Conservation (phyloP, 2,329 filamentous ascomycete species). For the Fusarium sp. region DNA sequence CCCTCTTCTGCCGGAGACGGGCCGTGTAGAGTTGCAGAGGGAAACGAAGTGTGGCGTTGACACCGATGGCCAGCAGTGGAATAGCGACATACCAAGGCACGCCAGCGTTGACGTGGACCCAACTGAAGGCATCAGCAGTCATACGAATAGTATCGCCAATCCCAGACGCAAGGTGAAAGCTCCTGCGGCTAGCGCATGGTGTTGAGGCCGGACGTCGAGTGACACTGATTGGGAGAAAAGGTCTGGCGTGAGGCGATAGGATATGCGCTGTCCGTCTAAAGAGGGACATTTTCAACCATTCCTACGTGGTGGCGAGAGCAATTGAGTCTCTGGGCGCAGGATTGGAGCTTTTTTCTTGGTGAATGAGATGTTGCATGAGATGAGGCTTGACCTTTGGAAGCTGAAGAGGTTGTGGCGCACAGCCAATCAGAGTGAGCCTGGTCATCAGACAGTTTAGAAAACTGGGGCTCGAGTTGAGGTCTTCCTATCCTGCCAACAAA, state of each 20-base stretch:
- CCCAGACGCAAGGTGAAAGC: constrained; percentile 48
- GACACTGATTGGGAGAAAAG: constrained; percentile 10
- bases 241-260: constrained; percentile 23
- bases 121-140: constrained; percentile 55
- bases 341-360: constrained; percentile 11
- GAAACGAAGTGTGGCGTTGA: constrained; percentile 56
- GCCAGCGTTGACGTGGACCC: constrained; percentile 53
- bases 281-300: constrained; percentile 35
- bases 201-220: constrained; percentile 13
- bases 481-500: background rate
- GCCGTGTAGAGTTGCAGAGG: constrained; percentile 56
- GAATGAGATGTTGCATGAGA: constrained; percentile 12
- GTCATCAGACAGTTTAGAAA: background rate
- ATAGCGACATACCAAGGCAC: constrained; percentile 64
- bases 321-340: constrained; percentile 10
- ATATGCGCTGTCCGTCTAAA: constrained; percentile 19
- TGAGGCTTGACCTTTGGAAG: constrained; percentile 16
- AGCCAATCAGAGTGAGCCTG: constrained; percentile 26
- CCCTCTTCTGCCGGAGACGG: constrained; percentile 45
- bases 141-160: constrained; percentile 49
- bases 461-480: background rate
- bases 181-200: constrained; percentile 35
- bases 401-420: background rate
- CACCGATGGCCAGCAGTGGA: constrained; percentile 58
- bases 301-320: background rate